A percentile compares a stretch with the other conserved stretches of the same genome.
These are phyloP conservation scores for Dittrichia graveolens DNA, from an alignment of 129 eudicot genomes.

Conservation along the genomic window DNA sequence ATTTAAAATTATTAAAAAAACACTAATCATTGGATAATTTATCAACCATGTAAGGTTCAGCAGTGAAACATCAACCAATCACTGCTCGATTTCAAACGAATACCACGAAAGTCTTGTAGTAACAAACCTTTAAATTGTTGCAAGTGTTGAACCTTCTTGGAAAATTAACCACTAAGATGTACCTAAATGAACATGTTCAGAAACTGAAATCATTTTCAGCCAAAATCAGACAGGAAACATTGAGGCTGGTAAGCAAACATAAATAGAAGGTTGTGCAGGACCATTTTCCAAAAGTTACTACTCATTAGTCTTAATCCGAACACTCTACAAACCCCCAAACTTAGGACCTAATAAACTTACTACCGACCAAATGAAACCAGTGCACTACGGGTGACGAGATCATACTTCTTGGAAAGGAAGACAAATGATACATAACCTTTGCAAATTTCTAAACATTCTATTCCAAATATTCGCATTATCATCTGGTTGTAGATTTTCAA, in stretches of 20 bases:
- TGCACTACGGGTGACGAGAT: background rate
- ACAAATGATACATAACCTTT: background rate
- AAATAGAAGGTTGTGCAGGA: background rate
- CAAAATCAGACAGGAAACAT: background rate
- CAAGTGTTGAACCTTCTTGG: no score
- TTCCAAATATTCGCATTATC: no score
- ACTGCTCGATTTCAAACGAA: no score
- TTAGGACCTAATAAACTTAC: background rate
- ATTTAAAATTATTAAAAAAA: no score
- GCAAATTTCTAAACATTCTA: background rate
- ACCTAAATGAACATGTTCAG: no score
- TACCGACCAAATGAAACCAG: background rate
- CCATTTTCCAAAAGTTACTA: background rate
- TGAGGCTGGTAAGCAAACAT: constrained; percentile 1
- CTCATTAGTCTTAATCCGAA: background rate
- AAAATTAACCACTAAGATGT: no score
- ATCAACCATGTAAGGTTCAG: no score
- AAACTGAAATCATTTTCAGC: no score
- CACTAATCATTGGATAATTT: no score
- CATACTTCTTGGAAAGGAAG: background rate
- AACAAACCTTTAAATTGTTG: no score
- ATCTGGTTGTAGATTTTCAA: no score
- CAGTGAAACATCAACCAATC: background rate
- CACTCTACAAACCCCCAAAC: background rate
- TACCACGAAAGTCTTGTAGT: no score